Evolutionary conservation across 2,329 filamentous ascomycete species (phyloP).

Genomic region (Colletotrichum limetticola): DNA sequence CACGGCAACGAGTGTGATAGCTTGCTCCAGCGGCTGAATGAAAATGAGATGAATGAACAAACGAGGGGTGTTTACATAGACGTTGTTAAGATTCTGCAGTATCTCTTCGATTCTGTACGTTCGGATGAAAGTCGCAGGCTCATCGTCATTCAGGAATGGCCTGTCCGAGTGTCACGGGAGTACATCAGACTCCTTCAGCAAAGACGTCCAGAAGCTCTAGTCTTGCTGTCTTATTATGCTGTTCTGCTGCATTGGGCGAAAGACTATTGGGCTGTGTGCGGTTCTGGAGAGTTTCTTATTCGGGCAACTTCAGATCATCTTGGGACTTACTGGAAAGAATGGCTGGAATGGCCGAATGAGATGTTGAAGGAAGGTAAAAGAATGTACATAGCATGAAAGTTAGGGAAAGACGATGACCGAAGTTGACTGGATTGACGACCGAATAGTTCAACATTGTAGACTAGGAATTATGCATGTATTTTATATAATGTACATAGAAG

Average conservation of each 20-base stretch:
- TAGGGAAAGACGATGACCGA: no score
- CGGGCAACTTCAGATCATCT: conserved; percentile 35
- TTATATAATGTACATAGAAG: no score
- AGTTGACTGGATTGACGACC: no score
- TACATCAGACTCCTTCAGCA: conserved; percentile 41
- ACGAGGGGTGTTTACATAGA: not conserved
- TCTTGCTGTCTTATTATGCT: conserved; percentile 54
- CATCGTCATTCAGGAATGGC: conserved; percentile 42
- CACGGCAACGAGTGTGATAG: conserved; percentile 42
- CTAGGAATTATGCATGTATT: no score
- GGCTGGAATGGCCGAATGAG: conserved; percentile 39
- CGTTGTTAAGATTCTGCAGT: not conserved
- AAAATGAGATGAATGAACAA: not conserved
- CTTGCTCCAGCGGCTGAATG: conserved; percentile 37
- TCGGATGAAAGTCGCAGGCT: conserved; percentile 37
- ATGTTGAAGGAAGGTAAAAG: not conserved
- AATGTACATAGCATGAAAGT: no score
- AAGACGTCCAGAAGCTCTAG: conserved; percentile 37
- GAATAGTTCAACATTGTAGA: no score
- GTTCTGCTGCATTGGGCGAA: conserved; percentile 49
- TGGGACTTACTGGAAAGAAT: conserved; percentile 39
- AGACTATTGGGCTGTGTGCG: conserved; percentile 46
- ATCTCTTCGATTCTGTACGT: not conserved
- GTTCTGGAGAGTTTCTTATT: conserved; percentile 38
- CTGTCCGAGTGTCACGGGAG: conserved; percentile 44